Conservation (phyloP, 2,329 filamentous ascomycete species). For the Diaporthe citri region DNA sequence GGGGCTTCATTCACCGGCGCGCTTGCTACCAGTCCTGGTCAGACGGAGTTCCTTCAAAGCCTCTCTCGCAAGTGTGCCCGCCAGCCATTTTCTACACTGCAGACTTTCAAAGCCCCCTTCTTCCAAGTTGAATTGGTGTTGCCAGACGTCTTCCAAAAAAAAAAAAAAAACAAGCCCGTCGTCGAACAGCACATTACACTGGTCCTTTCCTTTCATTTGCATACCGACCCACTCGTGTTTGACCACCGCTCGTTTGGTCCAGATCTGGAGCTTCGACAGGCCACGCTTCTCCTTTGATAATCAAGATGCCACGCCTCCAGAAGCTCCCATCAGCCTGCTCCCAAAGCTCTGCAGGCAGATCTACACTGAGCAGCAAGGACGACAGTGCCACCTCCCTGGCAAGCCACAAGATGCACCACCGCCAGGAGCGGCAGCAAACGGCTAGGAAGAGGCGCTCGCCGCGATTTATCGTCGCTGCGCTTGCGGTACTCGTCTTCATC, state of each 20-base stretch:
- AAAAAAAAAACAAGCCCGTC: too few relatives aligned
- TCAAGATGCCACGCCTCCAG: background rate
- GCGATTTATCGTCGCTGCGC: background rate
- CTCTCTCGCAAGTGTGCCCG: background rate
- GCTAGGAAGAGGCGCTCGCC: background rate
- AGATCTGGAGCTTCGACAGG: background rate
- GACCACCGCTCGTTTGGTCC: background rate
- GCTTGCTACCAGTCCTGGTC: background rate
- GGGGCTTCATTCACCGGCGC: background rate
- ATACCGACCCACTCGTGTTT: too few relatives aligned
- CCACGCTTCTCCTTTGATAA: background rate
- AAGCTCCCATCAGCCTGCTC: background rate
- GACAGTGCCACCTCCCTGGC: background rate
- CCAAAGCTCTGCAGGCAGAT: slow-evolving; percentile 3
- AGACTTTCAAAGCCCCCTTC: background rate
- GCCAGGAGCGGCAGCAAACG: background rate
- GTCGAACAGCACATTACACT: background rate
- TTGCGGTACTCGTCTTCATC: slow-evolving; percentile 31
- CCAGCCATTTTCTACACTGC: background rate
- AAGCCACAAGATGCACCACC: background rate
- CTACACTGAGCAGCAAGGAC: background rate
- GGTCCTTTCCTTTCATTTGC: background rate
- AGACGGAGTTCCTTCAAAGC: background rate
- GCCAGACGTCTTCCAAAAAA: background rate
- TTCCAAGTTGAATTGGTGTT: background rate